These are phyloP conservation scores for Ascochyta viciae-villosae DNA, from an alignment of 2,329 filamentous ascomycete genomes.

Conservation along the genomic window DNA sequence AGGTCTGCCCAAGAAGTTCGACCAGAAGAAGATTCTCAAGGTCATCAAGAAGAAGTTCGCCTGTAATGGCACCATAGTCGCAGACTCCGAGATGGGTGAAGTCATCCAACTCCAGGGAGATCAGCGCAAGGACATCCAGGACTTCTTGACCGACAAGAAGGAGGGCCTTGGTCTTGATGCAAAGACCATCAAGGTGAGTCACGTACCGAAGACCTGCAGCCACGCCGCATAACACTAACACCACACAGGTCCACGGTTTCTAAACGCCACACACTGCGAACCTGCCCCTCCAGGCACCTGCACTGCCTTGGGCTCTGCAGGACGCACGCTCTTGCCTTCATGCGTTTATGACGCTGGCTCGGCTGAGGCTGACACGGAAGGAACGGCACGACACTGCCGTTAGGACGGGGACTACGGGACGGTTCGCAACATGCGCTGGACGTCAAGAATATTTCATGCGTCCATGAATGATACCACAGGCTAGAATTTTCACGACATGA, in stretches of 20 bases:
- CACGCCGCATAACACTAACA: slow-evolving; percentile 1
- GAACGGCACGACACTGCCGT: slow-evolving; percentile 14
- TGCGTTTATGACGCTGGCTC: slow-evolving; percentile 2
- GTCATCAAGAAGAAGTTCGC: slow-evolving; percentile 99
- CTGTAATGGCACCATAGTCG: slow-evolving; percentile 99
- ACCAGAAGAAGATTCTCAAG: slow-evolving; percentile 99
- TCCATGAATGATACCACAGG: slow-evolving; percentile 17
- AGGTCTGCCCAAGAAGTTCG: slow-evolving; percentile 98
- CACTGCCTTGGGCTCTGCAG: slow-evolving; percentile 3
- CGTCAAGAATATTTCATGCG: slow-evolving; percentile 14
- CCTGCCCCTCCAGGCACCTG: slow-evolving; percentile 23
- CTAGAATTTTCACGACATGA: slow-evolving; percentile 17
- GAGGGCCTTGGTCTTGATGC: slow-evolving; percentile 91
- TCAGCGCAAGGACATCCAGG: slow-evolving; percentile 97
- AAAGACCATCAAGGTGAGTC: slow-evolving; percentile 90
- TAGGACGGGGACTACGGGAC: slow-evolving; percentile 7
- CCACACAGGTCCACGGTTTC: slow-evolving; percentile 45
- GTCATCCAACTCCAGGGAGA: slow-evolving; percentile 99
- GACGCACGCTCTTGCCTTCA: slow-evolving; percentile 9
- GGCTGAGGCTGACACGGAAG: slow-evolving; percentile 15
- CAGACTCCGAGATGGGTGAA: slow-evolving; percentile 95
- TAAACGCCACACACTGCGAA: slow-evolving; percentile 29
- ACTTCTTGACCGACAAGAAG: slow-evolving; percentile 96
- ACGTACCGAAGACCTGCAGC: not conserved
- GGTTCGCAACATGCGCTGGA: slow-evolving; percentile 13